Base-by-base conservation (phyloP, 805 yeast genomes). In the Wickerhamiella nectarea region DNA sequence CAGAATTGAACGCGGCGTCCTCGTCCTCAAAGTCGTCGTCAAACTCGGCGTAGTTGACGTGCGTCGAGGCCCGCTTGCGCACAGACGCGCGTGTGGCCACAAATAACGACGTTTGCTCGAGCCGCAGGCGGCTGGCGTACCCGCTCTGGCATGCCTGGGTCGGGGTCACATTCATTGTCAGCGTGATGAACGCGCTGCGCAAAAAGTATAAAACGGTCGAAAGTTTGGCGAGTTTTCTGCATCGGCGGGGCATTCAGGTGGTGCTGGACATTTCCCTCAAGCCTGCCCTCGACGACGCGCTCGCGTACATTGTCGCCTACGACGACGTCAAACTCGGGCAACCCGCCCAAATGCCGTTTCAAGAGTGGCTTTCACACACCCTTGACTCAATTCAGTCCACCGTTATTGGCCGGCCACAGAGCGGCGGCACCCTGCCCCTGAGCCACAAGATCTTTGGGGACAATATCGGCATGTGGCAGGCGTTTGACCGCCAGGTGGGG, bases 141-240 rank as follows among this genome's bases (percentile, higher is more conserved):
- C 87, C 80, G 0, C 94, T 78, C 17, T 84, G 68, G 45, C 81
- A 67, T 0, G 89, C 94, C 65, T 86, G 96, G 1, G 94, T 89
- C 17, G 28, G 43, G n/a, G 25, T 22, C 28, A 24, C 38, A 28
- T 21, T 21, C 24, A 21, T 10, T 21, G 3, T 36, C 7, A 24
- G 9, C 6, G 4, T 3, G 26, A 38, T 38, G 41, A 20, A 38
- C 14, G 17, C 19, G 35, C 24, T 38, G n/a, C 19, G 19, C 6
- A 11, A 17, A 21, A n/a, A 22, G 12, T 39, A 18, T 15, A 15
- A 39, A 20, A 19, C 31, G 6, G 36, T 39, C 14, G 11, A 10
- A 7, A 22, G 31, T 3, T 17, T 39, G n/a, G 22, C 11, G 17
- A 11, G 11, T 2, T 39, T 39, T 24, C 20, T 38, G 12, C 19